Evolutionary conservation across 768 basidiomycete species (phyloP), one percentile per base, ranked within the genome.

Genomic region (Tulasnella sp.): DNA sequence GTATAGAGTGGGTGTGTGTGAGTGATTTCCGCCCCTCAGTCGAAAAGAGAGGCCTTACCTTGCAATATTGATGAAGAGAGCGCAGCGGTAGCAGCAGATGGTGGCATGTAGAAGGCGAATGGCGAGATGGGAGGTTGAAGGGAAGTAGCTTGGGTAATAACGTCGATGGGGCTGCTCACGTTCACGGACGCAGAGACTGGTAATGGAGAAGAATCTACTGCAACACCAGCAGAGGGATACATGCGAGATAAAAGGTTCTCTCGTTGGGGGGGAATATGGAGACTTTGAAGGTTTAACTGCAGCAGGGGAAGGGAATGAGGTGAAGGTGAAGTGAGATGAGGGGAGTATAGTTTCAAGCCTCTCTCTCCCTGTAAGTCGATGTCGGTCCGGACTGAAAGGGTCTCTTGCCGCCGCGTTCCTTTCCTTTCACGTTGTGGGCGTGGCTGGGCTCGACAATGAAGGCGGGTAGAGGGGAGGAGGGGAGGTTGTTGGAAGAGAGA

Each of bases 101-200:
- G 58, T 34, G 73, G 73, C 73, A 74, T 74, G 54, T 52, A 74
- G 73, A 74, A 74, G 42, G 73, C 73, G 29, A 74, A 74, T 31
- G 73, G 73, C 31, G 73, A 54, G 73, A 37, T 54, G 49, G 54
- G 49, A n/a, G 73, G 58, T 31, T 74, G 42, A 8, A 58, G 54
- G 54, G 58, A 38, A 22, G 73, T 37, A 25, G 73, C 49, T 54
- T 74, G 73, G 42, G 73, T 54, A 40, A 74, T 64, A 64, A 64
- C 58, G 58, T 64, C 58, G 25, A 64, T 64, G 58, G 58, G 58
- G 58, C 58, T 64, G 31, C 58, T 64, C 31, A 34, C 58, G 58
- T 25, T 64, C 58, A 64, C 58, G 29, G 58, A 25, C 22, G 58
- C 58, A 64, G 58, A 22, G 22, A 64, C 29, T 64, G 58, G 58